Percentiles rank a stretch among this genome's conserved stretches.
phyloP scores from a whole-genome alignment of 495 filamentous ascomycete species.

The Amniculicola lignicola region DNA sequence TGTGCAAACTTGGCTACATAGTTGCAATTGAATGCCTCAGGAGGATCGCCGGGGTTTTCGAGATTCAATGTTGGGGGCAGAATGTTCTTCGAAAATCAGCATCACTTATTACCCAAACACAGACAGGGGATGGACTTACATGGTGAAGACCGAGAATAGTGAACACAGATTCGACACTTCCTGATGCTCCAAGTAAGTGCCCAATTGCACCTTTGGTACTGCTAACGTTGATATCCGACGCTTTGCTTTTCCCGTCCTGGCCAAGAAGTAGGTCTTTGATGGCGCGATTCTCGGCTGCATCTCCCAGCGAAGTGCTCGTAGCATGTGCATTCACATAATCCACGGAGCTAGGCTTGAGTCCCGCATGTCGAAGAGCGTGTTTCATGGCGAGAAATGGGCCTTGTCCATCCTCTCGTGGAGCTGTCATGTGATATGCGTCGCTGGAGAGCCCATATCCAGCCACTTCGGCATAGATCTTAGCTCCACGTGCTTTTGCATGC shows the following conservation, averaged over 20 bases:
- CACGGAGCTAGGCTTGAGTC: constrained; percentile 62
- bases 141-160: constrained; percentile 72
- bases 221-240: constrained; percentile 73
- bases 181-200: constrained; percentile 87
- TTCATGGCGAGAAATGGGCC: constrained; percentile 85
- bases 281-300: constrained; percentile 81
- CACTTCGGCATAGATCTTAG: constrained; percentile 83
- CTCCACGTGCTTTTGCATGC: constrained; percentile 76
- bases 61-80: constrained; percentile 90
- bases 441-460: constrained; percentile 82
- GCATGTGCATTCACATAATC: constrained; percentile 97
- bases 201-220: constrained; percentile 93
- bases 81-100: constrained; percentile 54
- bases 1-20: constrained; percentile 74
- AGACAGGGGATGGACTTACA: constrained; percentile 50
- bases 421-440: constrained; percentile 91
- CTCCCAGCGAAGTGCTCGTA: constrained; percentile 79
- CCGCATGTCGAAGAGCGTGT: constrained; percentile 71
- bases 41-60: constrained; percentile 52
- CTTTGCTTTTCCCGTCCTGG: constrained; percentile 58
- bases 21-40: constrained; percentile 74
- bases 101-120: constrained; percentile 15
- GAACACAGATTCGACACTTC: constrained; percentile 84
- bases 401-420: constrained; percentile 73
- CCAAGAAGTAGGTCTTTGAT: constrained; percentile 77